These are phyloP conservation scores for Trichophyton schoenleinii DNA, from an alignment of 2,329 filamentous ascomycete species.

Conservation along the genomic window DNA sequence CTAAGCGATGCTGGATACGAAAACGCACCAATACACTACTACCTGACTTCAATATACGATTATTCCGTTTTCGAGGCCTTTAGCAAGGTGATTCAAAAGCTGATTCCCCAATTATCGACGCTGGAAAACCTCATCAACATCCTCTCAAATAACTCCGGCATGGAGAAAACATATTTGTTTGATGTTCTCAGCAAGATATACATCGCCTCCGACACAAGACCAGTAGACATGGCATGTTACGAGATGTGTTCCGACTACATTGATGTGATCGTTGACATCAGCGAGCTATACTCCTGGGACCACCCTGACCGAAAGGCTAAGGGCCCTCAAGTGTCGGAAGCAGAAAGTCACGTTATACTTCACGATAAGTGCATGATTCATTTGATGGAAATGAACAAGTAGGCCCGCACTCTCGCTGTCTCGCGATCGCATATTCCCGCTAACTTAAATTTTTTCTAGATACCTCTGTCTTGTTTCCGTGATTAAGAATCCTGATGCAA, in stretches of 20 bases:
- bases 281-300: constrained; percentile 81
- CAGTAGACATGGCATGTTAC: constrained; percentile 89
- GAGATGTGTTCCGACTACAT: constrained; percentile 99
- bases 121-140: constrained; percentile 91
- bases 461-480: constrained; percentile 53
- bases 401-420: constrained; percentile 18
- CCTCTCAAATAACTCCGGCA: constrained; percentile 81
- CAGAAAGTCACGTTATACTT: constrained; percentile 51
- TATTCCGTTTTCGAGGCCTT: constrained; percentile 98
- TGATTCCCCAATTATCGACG: constrained; percentile 84
- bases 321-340: constrained; percentile 39
- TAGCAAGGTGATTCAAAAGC: constrained; percentile 94
- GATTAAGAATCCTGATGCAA: constrained; percentile 52
- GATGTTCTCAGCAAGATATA: constrained; percentile 98
- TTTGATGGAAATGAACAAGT: constrained; percentile 55
- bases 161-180: constrained; percentile 96
- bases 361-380: constrained; percentile 53
- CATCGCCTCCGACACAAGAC: constrained; percentile 87
- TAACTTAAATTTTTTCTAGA: constrained; percentile 26
- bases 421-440: background rate
- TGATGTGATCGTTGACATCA: constrained; percentile 93
- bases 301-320: constrained; percentile 31
- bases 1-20: constrained; percentile 86
- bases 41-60: constrained; percentile 96
- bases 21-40: constrained; percentile 86